A percentile compares a stretch with the other conserved stretches of the same genome.
phyloP scores from a whole-genome alignment of 257 asterid genomes.

The Przewalskia tangutica region DNA sequence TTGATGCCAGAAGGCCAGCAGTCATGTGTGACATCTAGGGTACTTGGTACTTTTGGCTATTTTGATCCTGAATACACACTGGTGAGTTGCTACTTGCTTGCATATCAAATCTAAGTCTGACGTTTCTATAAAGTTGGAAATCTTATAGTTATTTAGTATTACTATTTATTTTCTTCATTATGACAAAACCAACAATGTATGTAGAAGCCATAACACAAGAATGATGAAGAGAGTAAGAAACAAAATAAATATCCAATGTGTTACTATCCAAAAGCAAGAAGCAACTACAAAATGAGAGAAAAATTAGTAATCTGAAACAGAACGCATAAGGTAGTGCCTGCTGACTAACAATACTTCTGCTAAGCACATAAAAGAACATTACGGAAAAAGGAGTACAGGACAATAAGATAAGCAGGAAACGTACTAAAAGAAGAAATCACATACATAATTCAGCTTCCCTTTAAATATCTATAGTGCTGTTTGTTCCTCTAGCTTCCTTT shows the following conservation, averaged over 20 bases:
- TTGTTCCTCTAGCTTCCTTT: background rate
- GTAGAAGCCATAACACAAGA: background rate
- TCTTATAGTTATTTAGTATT: background rate
- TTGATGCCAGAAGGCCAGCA: slow-evolving; percentile 95
- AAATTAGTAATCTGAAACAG: background rate
- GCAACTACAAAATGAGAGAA: background rate
- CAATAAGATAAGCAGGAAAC: background rate
- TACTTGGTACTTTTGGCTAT: slow-evolving; percentile 94
- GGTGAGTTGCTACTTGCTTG: slow-evolving; percentile 54
- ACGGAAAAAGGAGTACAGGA: background rate
- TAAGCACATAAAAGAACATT: background rate
- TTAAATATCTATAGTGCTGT: background rate
- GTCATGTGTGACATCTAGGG: slow-evolving; percentile 71
- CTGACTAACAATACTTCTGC: background rate
- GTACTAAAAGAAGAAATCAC: background rate
- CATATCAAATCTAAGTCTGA: background rate
- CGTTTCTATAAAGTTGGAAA: background rate
- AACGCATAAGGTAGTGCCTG: background rate
- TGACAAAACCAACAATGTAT: background rate
- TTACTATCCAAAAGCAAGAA: background rate
- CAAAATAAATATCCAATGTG: background rate
- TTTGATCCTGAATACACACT: slow-evolving; percentile 93
- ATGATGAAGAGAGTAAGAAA: background rate
- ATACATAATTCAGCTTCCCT: background rate
- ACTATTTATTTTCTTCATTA: background rate